Base-by-base conservation (phyloP, 345 rosid genomes). In the Eucalyptus sideroxylon region DNA sequence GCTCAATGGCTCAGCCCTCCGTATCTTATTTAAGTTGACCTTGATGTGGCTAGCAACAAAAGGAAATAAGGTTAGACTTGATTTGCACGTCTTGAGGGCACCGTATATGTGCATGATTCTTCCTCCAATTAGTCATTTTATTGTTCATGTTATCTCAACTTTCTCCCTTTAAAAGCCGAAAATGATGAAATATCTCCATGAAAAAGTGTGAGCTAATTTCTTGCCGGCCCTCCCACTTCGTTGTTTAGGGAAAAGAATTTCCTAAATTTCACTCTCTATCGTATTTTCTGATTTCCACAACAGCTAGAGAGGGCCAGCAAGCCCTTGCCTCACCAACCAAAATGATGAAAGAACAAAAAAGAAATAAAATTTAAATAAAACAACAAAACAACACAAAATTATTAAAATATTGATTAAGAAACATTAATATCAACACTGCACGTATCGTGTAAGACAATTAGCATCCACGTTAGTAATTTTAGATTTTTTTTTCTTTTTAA, bases 391-490 rank as follows among this genome's bases (percentile, higher is more conserved):
- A 51, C 10, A 53, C 0, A 19, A 53, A 0, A 53, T 53, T 19
- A 53, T 17, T 53, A 19, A 53, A 53, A 3, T 53, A 53, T 53
- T 53, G n/a, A 0, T 0, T 53, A 3, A 19, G 56, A 53, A 53
- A 53, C 2, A 2, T 53, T 2, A 19, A 53, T 53, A 53, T 53
- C 23, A 19, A 53, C 0, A 19, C 4, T 0, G 10, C 0, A 0
- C 56, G 0, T 19, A 7, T 53, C 0, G 1, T 2, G 0, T 7
- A 51, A 51, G 1, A 17, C 2, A 53, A 53, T 2, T 19, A 53
- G 0, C 1, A 1, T 19, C 24, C 9, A 53, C 10, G 0, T 53
- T 2, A 7, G 0, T 53, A 53, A 51, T 53, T 53, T 53, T 0
- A 16, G 1, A 50, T 0, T 26, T 60, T 6, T 60, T 12, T 26